Base-by-base conservation (phyloP, 2,329 filamentous ascomycete genomes). In the Phialophora verrucosa region DNA sequence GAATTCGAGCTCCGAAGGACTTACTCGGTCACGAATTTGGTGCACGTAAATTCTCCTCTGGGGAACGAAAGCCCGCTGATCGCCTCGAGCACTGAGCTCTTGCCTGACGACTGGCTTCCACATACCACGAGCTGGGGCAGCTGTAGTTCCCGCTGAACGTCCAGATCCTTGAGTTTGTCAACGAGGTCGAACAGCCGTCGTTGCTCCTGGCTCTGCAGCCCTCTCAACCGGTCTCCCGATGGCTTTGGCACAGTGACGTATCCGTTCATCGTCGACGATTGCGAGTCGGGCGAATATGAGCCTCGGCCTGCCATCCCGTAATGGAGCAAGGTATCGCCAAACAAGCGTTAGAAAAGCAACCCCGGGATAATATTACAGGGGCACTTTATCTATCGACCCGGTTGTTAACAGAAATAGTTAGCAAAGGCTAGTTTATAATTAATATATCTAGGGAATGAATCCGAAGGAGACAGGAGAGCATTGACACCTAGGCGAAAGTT, bases 31-130 rank as follows among this genome's bases (percentile, higher is more conserved):
- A 85, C 83, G 65, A 88, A 89, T 27, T 87, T 79, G 0, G 87
- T 90, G 70, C 87, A 90, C 1, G 87, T 81, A 57, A 83, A 85
- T 57, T 86, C 85, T 69, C 86, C 85, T 65, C 84, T 79, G 0
- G 87, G 87, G 54, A 89, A 89, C 0, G 84, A 83, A 8, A 87
- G 85, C 27, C 85, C 85, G 0, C 85, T 88, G 51, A 90, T 80
- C n/a, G 86, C 85, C 71, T 89, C 86, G 2, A 89, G 81, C 1
- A 87, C 84, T 3, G 72, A 74, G 51, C 84, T 87, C 75, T 89
- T 89, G n/a, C 87, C 87, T 2, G 85, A 84, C 1, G 85, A 88
- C 75, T 89, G 86, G 73, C 88, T 85, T 29, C 87, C 87, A 44
- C 87, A 87, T 31, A 89, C 87, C 54, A 89, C 86, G 38, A 89